A percentile compares a stretch with the other conserved stretches of the same genome.
These are phyloP conservation scores for Cucurbita maxima DNA, from an alignment of 306 rosid species.

Conservation along the genomic window DNA sequence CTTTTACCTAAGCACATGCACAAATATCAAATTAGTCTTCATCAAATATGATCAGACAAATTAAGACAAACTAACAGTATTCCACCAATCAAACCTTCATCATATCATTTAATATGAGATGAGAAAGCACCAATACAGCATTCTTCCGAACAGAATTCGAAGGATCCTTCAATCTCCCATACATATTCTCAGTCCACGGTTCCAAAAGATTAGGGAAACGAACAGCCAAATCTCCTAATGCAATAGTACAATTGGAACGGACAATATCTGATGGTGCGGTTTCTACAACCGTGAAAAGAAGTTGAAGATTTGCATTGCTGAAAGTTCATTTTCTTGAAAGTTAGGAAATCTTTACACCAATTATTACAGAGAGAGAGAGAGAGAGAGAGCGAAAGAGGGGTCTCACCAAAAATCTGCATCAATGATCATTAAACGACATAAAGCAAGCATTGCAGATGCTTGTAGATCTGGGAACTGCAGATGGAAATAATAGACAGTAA, in stretches of 20 bases:
- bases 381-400: neutral
- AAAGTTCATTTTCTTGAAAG: constrained; percentile 13
- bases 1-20: constrained; percentile 63
- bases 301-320: constrained; percentile 87
- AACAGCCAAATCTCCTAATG: constrained; percentile 87
- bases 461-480: constrained; percentile 83
- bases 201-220: constrained; percentile 92
- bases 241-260: constrained; percentile 88
- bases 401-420: constrained; percentile 88
- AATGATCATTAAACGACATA: constrained; percentile 83
- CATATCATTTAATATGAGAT: constrained; percentile 94
- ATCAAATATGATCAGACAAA: constrained; percentile 3
- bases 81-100: constrained; percentile 57
- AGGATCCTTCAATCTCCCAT: constrained; percentile 60
- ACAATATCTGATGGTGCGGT: constrained; percentile 66
- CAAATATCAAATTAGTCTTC: constrained; percentile 18
- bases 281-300: constrained; percentile 84
- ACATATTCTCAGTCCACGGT: constrained; percentile 96
- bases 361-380: neutral
- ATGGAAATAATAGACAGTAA: neutral
- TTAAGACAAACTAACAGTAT: constrained; percentile 2
- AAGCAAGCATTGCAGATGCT: constrained; percentile 91
- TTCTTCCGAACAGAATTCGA: constrained; percentile 82
- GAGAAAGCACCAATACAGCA: constrained; percentile 94
- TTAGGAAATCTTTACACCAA: constrained; percentile 1